These are phyloP conservation scores for Persicaria maculosa DNA, from an alignment of 148 eudicot species.

Conservation along the genomic window DNA sequence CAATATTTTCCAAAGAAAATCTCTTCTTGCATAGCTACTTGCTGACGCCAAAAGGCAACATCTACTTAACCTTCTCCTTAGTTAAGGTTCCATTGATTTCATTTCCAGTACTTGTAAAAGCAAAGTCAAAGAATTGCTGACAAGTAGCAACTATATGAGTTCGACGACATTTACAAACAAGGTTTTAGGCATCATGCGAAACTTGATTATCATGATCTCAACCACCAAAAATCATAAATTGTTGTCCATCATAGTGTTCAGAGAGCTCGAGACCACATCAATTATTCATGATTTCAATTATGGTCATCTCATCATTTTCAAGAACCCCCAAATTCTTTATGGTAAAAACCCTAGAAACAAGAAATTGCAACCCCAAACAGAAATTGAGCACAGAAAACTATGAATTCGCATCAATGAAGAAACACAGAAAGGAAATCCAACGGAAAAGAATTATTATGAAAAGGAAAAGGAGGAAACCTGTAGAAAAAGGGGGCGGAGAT, in stretches of 20 bases:
- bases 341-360: background rate
- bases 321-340: background rate
- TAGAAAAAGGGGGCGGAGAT: slow-evolving; percentile 77
- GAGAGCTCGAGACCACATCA: background rate
- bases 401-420: slow-evolving; percentile 7
- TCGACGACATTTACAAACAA: background rate
- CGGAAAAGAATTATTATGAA: no score
- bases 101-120: background rate
- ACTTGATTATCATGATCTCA: background rate
- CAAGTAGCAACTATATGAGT: background rate
- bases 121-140: background rate
- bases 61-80: background rate
- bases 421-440: background rate
- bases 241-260: background rate
- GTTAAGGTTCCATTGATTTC: background rate
- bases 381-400: slow-evolving; percentile 1
- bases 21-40: background rate
- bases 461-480: slow-evolving; percentile 34
- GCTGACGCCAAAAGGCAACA: background rate
- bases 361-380: background rate
- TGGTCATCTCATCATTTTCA: background rate
- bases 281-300: background rate
- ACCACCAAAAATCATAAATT: background rate
- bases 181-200: background rate
- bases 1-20: background rate